Percentiles rank a stretch among this genome's conserved stretches.
phyloP scores from a whole-genome alignment of 2,329 filamentous ascomycete genomes.

The Fusarium chuoi region DNA sequence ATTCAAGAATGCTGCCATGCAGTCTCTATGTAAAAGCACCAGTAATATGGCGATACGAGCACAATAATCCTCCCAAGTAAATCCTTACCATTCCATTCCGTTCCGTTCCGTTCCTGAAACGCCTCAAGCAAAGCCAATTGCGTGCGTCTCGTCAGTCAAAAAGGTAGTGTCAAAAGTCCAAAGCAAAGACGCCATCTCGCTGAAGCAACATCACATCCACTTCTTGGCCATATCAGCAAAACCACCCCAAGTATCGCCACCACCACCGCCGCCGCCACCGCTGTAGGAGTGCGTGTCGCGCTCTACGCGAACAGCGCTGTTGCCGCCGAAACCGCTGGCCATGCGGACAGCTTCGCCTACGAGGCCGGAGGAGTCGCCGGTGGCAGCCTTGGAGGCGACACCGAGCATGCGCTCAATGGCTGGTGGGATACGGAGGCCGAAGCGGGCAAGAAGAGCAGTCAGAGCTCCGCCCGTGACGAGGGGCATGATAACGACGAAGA shows the following conservation, averaged over 20 bases:
- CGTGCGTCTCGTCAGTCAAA: slow-evolving; percentile 8
- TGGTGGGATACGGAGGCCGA: slow-evolving; percentile 81
- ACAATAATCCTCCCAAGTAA: slow-evolving; percentile 9
- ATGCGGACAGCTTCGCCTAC: slow-evolving; percentile 66
- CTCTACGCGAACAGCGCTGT: slow-evolving; percentile 46
- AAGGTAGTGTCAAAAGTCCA: neutral
- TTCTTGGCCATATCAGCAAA: slow-evolving; percentile 55
- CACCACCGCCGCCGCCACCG: slow-evolving; percentile 25
- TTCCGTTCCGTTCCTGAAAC: slow-evolving; percentile 34
- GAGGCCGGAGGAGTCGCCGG: slow-evolving; percentile 60
- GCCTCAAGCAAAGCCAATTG: slow-evolving; percentile 29
- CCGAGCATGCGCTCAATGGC: slow-evolving; percentile 69
- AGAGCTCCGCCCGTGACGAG: slow-evolving; percentile 86
- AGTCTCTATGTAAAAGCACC: slow-evolving; percentile 17
- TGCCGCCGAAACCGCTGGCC: slow-evolving; percentile 53
- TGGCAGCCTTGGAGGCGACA: slow-evolving; percentile 60
- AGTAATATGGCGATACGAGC: neutral
- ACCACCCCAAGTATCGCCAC: slow-evolving; percentile 49
- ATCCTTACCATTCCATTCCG: neutral
- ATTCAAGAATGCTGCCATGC: slow-evolving; percentile 26
- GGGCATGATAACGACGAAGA: slow-evolving; percentile 87
- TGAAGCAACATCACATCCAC: slow-evolving; percentile 50
- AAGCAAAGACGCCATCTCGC: slow-evolving; percentile 8
- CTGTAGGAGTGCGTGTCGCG: slow-evolving; percentile 51
- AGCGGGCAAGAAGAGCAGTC: slow-evolving; percentile 78